Conservation (phyloP, 2,329 filamentous ascomycete genomes). For the Ophidiomyces ophidiicola region DNA sequence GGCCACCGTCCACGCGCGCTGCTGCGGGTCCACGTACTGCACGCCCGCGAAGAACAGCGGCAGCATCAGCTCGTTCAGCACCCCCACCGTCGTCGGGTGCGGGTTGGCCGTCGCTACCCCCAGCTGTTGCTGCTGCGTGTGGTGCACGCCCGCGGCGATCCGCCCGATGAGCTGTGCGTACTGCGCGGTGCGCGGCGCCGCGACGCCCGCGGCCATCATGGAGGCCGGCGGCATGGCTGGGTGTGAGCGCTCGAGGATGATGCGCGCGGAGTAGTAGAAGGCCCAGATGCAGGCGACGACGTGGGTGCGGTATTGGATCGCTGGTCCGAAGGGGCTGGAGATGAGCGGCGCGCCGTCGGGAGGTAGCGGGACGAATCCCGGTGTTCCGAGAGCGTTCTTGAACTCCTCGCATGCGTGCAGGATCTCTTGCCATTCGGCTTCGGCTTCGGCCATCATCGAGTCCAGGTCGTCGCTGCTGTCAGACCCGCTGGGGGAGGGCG, state of each 20-base stretch:
- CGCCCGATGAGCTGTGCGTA: conserved; percentile 66
- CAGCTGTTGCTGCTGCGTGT: conserved; percentile 26
- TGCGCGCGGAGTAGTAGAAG: conserved; percentile 72
- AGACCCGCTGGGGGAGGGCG: conserved; percentile 19
- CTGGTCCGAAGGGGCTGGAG: conserved; percentile 66
- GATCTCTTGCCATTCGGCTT: conserved; percentile 59
- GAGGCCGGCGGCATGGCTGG: conserved; percentile 84
- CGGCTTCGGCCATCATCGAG: conserved; percentile 53
- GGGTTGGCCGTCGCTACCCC: conserved; percentile 40
- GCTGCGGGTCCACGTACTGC: conserved; percentile 57
- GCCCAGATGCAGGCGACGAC: conserved; percentile 81
- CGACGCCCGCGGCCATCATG: conserved; percentile 71
- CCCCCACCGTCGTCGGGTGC: conserved; percentile 65
- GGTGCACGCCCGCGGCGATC: conserved; percentile 59
- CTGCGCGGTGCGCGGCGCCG: conserved; percentile 56
- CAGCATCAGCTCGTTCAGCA: conserved; percentile 70
- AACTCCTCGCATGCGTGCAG: conserved; percentile 32
- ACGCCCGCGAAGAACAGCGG: conserved; percentile 78
- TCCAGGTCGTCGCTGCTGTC: conserved; percentile 45
- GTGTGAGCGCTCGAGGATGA: conserved; percentile 69
- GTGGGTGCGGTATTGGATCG: conserved; percentile 71
- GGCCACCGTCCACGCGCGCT: conserved; percentile 66
- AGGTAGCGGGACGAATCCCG: conserved; percentile 63
- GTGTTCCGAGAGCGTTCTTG: conserved; percentile 49
- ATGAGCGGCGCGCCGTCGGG: conserved; percentile 52